Base-by-base conservation (phyloP, 2,329 filamentous ascomycete species). In the Phoma herbarum region DNA sequence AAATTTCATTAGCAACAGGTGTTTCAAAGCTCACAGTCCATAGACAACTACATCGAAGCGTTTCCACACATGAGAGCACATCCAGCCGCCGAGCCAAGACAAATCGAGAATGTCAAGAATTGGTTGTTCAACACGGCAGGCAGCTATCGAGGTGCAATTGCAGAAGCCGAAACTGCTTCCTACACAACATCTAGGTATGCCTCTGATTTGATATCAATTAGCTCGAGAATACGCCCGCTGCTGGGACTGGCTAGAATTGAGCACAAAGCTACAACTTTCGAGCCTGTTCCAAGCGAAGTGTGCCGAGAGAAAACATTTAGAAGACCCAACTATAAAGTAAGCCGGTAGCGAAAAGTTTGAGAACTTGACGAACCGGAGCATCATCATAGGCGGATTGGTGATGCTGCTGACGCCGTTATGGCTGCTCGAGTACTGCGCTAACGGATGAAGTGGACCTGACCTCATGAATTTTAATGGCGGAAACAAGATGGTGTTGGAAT, bases 351-450 rank as follows among this genome's bases (percentile, higher is more conserved):
- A 41, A 2, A 54, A 26, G 2, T 61, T 71, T 12, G 61, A 64
- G 14, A 26, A 16, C 12, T 41, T 69, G 7, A 68, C 62, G 1
- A 68, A 65, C 10, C 23, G 41, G 7, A 49, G 18, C 18, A 69
- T 68, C 9, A 64, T 68, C 3, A 0, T 54, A 0, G 29, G 58
- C 2, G 65, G 69, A 1, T 33, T 66, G 1, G 10, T 46, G 1
- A 70, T 73, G 66, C 56, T 73, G 14, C 41, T 71, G 10, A 64
- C 52, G 3, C 68, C 71, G 1, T 22, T 72, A 37, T 73, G 68
- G 71, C 61, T 52, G 61, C 44, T 72, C 8, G 63, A 63, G 16
- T 63, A 49, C 39, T 52, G 61, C 0, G 35, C 48, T 1, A n/a
- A n/a, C n/a, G n/a, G n/a, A n/a, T n/a, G n/a, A n/a, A n/a, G n/a